Evolutionary conservation across 345 rosid genomes (phyloP), one percentile per base, ranked within the genome.

Genomic region (Hypericum androsaemum): DNA sequence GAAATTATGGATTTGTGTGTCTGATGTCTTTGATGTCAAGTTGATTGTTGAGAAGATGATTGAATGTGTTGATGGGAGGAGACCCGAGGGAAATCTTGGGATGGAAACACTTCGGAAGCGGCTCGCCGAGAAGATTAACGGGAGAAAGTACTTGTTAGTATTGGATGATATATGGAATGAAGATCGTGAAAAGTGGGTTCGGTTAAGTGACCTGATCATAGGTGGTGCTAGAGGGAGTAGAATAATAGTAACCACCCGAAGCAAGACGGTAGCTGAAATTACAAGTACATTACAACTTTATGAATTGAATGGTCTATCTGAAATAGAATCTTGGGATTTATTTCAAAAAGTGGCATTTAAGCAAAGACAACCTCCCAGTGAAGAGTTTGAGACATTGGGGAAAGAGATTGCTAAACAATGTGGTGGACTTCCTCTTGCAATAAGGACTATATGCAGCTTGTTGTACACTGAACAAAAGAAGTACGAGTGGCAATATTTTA

Each of bases 401-500:
- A 5, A 39, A n/a, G 55, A 67, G 13, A 74, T 74, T 5, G 63
- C 67, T 28, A 58, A 5, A 17, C 70, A 70, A 38, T 74, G 79
- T 2, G 46, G 47, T 0, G 67, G 70, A 10, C 62, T 66, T 61
- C 73, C 79, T 36, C 7, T 64, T 37, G 72, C 66, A 0, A 32
- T 67, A 1, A 66, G 7, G 13, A 11, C 67, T 0, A 0, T 74
- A 36, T 75, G 59, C 1, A 5, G 64, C 7, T 39, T 60, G 7
- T 37, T 74, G 8, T 52, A 10, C 36, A 12, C 41, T 3, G 42
- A 55, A 3, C n/a, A 14, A 0, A 47, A 55, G 11, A 62, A 54
- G 39, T 7, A 9, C 7, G 37, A 54, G 0, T 65, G 72, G 78
- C 11, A 22, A 17, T 13, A 0, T 7, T 58, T 71, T 0, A 58